Percentiles rank a stretch among this genome's conserved stretches.
Conservation (phyloP, 495 filamentous ascomycete species). For the Penicillium verhagenii region DNA sequence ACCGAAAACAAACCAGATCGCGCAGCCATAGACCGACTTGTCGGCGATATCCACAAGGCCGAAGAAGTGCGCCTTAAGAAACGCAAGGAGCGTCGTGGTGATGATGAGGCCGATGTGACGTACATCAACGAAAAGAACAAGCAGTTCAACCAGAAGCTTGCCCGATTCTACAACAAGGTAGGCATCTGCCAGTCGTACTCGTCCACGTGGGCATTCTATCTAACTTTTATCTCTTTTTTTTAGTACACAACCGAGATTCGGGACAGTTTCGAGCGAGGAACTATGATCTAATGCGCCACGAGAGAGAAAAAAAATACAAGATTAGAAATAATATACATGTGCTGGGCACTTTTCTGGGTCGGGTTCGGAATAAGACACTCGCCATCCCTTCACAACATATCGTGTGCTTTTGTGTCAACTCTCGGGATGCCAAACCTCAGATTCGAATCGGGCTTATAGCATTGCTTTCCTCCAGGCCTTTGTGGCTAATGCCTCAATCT, state of each 20-base stretch:
- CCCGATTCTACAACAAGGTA: constrained; percentile 94
- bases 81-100: constrained; percentile 70
- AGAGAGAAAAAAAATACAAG: too few species aligned
- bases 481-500: constrained; percentile 70
- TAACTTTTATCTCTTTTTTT: constrained; percentile 30
- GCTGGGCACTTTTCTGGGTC: constrained; percentile 9
- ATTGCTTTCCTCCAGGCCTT: constrained; percentile 80
- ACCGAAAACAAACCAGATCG: constrained; percentile 85
- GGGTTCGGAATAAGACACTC: constrained; percentile 2
- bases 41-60: constrained; percentile 80
- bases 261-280: constrained; percentile 96
- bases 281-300: constrained; percentile 48
- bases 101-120: constrained; percentile 85
- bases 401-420: neutral
- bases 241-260: constrained; percentile 94
- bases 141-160: constrained; percentile 97
- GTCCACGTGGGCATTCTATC: neutral
- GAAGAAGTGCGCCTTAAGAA: constrained; percentile 85
- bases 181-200: constrained; percentile 16
- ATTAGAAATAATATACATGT: constrained; percentile 27
- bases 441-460: constrained; percentile 50
- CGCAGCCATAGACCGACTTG: constrained; percentile 85
- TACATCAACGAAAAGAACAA: constrained; percentile 99
- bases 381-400: neutral
- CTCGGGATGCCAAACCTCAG: neutral